Evolutionary conservation across 1,139 yeast species (phyloP), one percentile per base, ranked within the genome.

Genomic region (Kluyveromyces marxianus): DNA sequence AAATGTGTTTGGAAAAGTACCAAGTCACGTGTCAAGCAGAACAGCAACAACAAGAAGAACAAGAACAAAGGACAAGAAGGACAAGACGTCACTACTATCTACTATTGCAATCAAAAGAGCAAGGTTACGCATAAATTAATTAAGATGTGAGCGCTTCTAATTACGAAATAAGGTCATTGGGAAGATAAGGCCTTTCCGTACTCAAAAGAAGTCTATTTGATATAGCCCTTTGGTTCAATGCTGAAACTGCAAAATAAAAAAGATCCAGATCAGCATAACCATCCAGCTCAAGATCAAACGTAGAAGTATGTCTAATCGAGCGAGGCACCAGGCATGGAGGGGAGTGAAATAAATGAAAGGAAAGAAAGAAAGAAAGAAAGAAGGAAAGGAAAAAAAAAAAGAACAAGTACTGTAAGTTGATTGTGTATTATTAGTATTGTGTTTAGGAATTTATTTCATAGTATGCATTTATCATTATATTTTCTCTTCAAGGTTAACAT

Each of bases 311-410:
- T 54, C 54, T 61, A 65, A 67, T 74, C 83, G 85, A 79, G 84
- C 84, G 81, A 78, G 85, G 84, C 74, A 78, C 70, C 70, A 76
- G 84, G 84, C 82, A 54, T 32, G 14, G 7, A 5, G 4, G 4
- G 4, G 8, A 7, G 14, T 32, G 14, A 32, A 21, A 32, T 7
- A n/a, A 32, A 32, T 10, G 14, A 10, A 7, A 10, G 2, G 14
- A 32, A 10, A 4, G 14, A 32, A 32, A 32, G 34, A 32, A 32
- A 32, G 4, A 32, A 7, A 8, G 8, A 29, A 29, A 7, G 8
- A 29, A 7, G 31, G 8, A 29, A 29, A 29, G 31, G 31, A 7
- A 29, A 2, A 7, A 8, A 7, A 29, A 14, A 14, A 14, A 14
- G 21, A 14, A 14, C 21, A 14, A 14, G 21, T 14, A 14, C 21